Conservation (phyloP, 225 moss, liverwort and hornwort genomes). For the Physcomitrellopsis africana region DNA sequence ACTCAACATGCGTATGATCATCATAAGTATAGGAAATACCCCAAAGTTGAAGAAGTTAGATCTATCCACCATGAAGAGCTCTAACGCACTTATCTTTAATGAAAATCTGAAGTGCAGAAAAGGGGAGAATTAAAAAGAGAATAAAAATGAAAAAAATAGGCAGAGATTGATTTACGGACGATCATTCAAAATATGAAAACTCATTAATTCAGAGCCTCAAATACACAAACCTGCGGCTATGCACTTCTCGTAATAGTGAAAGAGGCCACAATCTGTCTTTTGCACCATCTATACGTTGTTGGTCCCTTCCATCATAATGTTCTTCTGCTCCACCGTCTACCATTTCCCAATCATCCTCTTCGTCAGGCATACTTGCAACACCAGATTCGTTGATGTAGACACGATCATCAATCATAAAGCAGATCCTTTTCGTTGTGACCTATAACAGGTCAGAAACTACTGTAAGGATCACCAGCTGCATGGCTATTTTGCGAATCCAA, state of each 20-base stretch:
- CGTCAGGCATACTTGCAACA: constrained; percentile 64
- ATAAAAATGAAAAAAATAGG: not conserved
- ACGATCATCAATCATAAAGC: constrained; percentile 92
- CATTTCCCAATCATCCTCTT: constrained; percentile 62
- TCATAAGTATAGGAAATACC: constrained; percentile 44
- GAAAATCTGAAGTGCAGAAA: constrained; percentile 58
- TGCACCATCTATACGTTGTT: constrained; percentile 78
- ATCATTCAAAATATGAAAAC: too few species aligned
- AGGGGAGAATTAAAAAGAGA: not conserved
- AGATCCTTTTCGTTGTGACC: constrained; percentile 88
- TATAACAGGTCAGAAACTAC: constrained; percentile 28
- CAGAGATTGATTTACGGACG: too few species aligned
- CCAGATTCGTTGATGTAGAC: constrained; percentile 80
- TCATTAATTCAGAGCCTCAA: not conserved
- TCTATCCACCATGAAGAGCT: constrained; percentile 96
- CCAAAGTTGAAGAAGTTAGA: constrained; percentile 91
- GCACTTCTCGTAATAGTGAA: constrained; percentile 77
- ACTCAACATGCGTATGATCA: not conserved
- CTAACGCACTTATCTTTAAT: constrained; percentile 80
- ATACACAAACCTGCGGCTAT: constrained; percentile 76
- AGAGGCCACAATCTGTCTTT: constrained; percentile 91
- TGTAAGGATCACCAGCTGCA: too few species aligned
- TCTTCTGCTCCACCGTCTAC: constrained; percentile 58
- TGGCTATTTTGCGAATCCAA: too few species aligned
- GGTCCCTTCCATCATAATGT: constrained; percentile 41